Base-by-base conservation (phyloP, 2,329 filamentous ascomycete species). In the Penicillium sp. region DNA sequence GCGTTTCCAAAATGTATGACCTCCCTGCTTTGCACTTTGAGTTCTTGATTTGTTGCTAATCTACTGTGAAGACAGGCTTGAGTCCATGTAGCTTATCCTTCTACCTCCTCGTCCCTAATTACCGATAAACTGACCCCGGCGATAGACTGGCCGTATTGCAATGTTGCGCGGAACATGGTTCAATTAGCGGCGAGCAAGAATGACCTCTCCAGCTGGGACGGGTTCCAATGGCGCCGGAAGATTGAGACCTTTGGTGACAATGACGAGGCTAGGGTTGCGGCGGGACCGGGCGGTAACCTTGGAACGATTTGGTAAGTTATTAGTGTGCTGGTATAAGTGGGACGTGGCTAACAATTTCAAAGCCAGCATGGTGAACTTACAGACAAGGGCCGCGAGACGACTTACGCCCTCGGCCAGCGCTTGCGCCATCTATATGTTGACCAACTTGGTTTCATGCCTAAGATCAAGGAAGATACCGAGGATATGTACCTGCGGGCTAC, bases 101-200 rank as follows among this genome's bases (percentile, higher is more conserved):
- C 29, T 19, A 41, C 43, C 48, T 39, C 21, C 47, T 19, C n/a
- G 39, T 29, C 24, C 53, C 47, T 26, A 48, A 35, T 50, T 47
- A 19, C 31, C 24, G 27, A 31, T 41, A 22, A 41, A 58, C 68
- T 59, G 63, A 72, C 53, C 53, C 35, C 49, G 45, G 62, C 4
- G 21, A 6, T 48, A 81, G 82, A 86, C 75, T 99, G 95, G 95
- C 91, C 95, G 1, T 98, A 97, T 77, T 99, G 95, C 77, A 84
- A 85, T 63, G 85, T 88, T 54, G 90, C 90, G 22, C 84, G 86
- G 57, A 87, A 88, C 63, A 83, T 98, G 71, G 85, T 81, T 26
- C 84, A 84, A 57, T 81, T 85, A 58, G 81, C 87, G 24, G 78
- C 85, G 61, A 78, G 77, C 39, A 82, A 77, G 46, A 80, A 81